These are phyloP conservation scores for Saturnispora zaruensis DNA, from an alignment of 805 yeast genomes.

Conservation along the genomic window DNA sequence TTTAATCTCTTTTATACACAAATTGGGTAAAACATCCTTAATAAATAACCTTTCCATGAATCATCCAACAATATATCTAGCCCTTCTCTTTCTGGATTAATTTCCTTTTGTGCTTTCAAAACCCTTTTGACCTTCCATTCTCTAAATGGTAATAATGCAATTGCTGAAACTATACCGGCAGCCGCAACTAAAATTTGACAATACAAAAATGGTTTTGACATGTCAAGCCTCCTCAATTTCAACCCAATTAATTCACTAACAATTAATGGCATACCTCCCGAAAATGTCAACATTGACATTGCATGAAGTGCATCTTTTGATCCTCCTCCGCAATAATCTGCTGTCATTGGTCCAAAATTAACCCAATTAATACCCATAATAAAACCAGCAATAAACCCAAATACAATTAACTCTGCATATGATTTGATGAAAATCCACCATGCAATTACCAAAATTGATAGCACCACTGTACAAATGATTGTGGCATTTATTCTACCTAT, in stretches of 20 bases:
- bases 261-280: constrained; percentile 26
- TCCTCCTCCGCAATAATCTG: constrained; percentile 30
- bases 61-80: background rate
- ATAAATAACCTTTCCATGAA: constrained; percentile 1
- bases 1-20: background rate
- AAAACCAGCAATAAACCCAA: constrained; percentile 36
- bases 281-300: constrained; percentile 20
- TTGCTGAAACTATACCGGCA: constrained; percentile 34
- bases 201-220: constrained; percentile 40
- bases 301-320: constrained; percentile 26
- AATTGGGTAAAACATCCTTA: constrained; percentile 4
- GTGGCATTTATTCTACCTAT: constrained; percentile 42
- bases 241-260: constrained; percentile 29
- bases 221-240: constrained; percentile 20
- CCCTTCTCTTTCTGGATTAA: background rate
- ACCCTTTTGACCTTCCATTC: constrained; percentile 44
- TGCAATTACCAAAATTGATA: constrained; percentile 33
- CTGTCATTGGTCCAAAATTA: constrained; percentile 29
- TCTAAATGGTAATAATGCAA: constrained; percentile 41
- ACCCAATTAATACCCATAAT: constrained; percentile 40
- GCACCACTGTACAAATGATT: constrained; percentile 27
- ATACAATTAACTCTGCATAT: constrained; percentile 35
- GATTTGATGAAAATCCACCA: constrained; percentile 43
- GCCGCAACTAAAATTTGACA: constrained; percentile 55
- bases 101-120: constrained; percentile 23